Conservation (phyloP, 2,329 filamentous ascomycete genomes). For the Talaromyces sp. region DNA sequence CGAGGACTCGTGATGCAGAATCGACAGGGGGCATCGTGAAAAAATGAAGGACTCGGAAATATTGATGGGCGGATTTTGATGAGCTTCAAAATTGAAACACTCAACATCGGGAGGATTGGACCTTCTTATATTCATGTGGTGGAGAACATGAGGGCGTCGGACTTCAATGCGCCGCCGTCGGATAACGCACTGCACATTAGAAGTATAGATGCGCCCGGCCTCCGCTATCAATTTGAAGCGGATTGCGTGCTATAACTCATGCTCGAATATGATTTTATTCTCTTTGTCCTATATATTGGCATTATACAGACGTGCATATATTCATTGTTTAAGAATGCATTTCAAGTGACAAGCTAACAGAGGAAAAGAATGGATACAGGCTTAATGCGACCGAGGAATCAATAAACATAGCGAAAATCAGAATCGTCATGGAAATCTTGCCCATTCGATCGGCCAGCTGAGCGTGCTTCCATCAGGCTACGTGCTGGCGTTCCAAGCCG, state of each 20-base stretch:
- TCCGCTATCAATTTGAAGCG: no score
- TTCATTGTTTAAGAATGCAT: background rate
- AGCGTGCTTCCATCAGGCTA: conserved; percentile 23
- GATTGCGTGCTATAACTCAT: no score
- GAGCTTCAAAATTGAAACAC: no score
- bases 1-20: conserved; percentile 14
- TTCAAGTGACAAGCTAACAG: no score
- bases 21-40: conserved; percentile 16
- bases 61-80: background rate
- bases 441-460: conserved; percentile 11
- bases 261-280: no score
- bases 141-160: background rate
- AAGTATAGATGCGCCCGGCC: no score
- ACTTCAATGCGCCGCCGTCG: conserved; percentile 17
- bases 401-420: conserved; percentile 30
- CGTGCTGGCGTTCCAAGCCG: conserved; percentile 24
- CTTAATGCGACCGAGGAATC: no score
- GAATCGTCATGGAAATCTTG: conserved; percentile 26
- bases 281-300: no score
- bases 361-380: no score
- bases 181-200: conserved; percentile 6
- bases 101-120: no score
- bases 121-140: background rate
- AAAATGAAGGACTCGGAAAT: background rate
- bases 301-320: no score